Evolutionary conservation across 805 yeast genomes (phyloP).

Genomic region (Candida manassasensis): DNA sequence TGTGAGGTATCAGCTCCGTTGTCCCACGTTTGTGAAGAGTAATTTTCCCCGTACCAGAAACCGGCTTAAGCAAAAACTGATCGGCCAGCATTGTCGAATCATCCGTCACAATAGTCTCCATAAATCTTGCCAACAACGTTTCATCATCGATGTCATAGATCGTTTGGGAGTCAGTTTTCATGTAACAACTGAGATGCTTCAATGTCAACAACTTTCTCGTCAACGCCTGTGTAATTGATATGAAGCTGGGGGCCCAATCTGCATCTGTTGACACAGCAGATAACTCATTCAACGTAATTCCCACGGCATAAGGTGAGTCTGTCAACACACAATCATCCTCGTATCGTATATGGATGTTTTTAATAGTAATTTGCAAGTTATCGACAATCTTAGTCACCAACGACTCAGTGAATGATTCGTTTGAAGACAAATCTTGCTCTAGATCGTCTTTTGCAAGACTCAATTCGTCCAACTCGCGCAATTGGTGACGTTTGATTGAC

Average conservation of each 20-base stretch:
- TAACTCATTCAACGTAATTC: constrained; percentile 76
- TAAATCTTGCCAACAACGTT: constrained; percentile 45
- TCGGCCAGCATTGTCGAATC: not conserved
- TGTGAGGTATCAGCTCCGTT: constrained; percentile 62
- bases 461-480: constrained; percentile 62
- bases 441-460: constrained; percentile 39
- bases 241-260: constrained; percentile 80
- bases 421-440: constrained; percentile 41
- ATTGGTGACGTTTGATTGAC: constrained; percentile 60
- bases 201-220: constrained; percentile 76
- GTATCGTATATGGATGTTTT: constrained; percentile 85
- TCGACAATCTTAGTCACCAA: constrained; percentile 87
- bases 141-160: constrained; percentile 46
- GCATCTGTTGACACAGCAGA: constrained; percentile 89
- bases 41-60: constrained; percentile 80
- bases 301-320: constrained; percentile 73
- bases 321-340: constrained; percentile 77
- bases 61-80: constrained; percentile 69
- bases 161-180: constrained; percentile 66
- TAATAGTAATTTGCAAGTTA: constrained; percentile 85
- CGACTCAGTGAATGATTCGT: constrained; percentile 82
- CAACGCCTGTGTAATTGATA: constrained; percentile 59
- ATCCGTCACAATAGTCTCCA: constrained; percentile 37
- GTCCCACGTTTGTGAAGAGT: constrained; percentile 77
- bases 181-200: constrained; percentile 71